Percentiles rank a stretch among this genome's conserved stretches.
Evolutionary conservation across 768 basidiomycete genomes (phyloP).

Genomic region (Phanerochaete sordida): DNA sequence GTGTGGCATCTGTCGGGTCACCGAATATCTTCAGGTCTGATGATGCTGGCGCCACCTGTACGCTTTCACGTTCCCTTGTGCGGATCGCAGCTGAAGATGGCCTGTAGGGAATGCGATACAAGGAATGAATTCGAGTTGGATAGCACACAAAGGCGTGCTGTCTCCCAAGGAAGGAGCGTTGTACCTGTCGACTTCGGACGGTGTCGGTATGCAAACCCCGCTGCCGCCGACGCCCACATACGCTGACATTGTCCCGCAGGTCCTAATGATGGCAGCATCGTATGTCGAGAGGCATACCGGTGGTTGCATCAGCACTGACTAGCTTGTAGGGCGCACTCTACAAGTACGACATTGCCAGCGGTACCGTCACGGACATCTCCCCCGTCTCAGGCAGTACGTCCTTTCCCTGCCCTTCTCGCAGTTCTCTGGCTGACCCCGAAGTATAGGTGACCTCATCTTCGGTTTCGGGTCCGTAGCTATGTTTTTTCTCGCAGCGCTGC

Average conservation of each 20-base stretch:
- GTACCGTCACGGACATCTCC: constrained; percentile 58
- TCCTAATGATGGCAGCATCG: constrained; percentile 54
- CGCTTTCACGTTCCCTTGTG: constrained; percentile 14
- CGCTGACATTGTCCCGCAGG: background rate
- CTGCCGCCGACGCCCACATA: background rate
- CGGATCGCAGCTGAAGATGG: background rate
- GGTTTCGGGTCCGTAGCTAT: constrained; percentile 44
- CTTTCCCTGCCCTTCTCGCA: background rate
- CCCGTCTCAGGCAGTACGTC: constrained; percentile 46
- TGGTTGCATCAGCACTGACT: background rate
- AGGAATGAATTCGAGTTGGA: constrained; percentile 52
- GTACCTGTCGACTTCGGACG: constrained; percentile 60
- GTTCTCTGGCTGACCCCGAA: background rate
- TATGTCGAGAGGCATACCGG: background rate
- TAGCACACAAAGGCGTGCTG: constrained; percentile 66
- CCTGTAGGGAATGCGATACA: constrained; percentile 49
- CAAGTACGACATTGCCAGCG: constrained; percentile 50
- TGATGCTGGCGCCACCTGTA: constrained; percentile 58
- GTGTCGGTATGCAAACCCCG: constrained; percentile 37
- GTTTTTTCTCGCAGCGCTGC: background rate
- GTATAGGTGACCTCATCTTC: constrained; percentile 45
- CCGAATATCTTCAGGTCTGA: constrained; percentile 53
- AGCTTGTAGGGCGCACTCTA: constrained; percentile 17
- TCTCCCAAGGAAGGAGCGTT: constrained; percentile 52
- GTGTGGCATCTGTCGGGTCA: constrained; percentile 54